Evolutionary conservation across 257 asterid species (phyloP), one percentile per base, ranked within the genome.

Genomic region (Lithospermum erythrorhizon): DNA sequence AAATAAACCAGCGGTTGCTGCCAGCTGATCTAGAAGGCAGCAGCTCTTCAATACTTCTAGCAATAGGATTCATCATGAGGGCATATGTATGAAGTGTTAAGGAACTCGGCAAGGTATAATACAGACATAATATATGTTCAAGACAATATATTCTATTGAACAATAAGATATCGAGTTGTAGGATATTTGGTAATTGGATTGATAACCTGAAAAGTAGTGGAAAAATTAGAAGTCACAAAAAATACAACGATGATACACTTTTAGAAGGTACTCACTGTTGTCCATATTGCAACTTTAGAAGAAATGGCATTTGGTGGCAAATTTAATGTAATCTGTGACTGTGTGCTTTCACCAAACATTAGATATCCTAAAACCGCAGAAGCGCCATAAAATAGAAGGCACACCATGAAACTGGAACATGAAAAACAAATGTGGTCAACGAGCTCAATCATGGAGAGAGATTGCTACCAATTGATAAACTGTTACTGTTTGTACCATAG

Each of bases 161-260:
- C 51, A 11, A 41, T 13, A 41, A 41, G 17, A 20, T 30, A 47
- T 57, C 19, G 27, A 32, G 23, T 49, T 25, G 57, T 70, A 87
- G 96, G 95, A 90, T 90, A 90, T 86, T 89, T 89, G 64, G 94
- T 77, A 60, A 89, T 75, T 45, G 95, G 96, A 77, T 65, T 83
- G 66, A 86, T 59, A 68, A 89, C 90, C 98, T 90, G 95, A 79
- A 71, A 22, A 74, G 65, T 20, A 55, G 13, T 41, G 63, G 41
- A 61, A 66, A 20, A 32, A 49, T 67, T 41, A 59, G 6, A 22
- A 47, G 58, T 53, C n/a, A 48, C 22, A 52, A 48, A 48, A 51
- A 53, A 41, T 48, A 29, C 15, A 37, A 8, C 14, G 13, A 18
- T 22, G 6, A 27, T 63, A 19, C 23, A 37, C 32, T 69, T 27